phyloP scores from a whole-genome alignment of 371 early-diverging fungal genomes.

The Rhizopus microsporus region DNA sequence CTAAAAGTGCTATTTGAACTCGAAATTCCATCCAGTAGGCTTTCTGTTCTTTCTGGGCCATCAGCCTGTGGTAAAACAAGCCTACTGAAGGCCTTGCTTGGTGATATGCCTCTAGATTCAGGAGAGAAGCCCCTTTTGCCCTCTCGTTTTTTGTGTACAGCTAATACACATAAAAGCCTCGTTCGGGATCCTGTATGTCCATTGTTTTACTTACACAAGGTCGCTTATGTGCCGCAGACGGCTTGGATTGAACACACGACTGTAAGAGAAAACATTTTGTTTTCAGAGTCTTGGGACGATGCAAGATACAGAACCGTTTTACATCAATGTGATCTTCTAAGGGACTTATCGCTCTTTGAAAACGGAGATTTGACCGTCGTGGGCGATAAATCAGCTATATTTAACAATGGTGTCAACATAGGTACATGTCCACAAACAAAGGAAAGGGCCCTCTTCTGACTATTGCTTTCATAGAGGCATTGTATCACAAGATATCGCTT shows the following conservation, averaged over 20 bases:
- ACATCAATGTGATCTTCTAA: slow-evolving; percentile 63
- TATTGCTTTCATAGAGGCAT: slow-evolving; percentile 57
- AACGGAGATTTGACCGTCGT: slow-evolving; percentile 86
- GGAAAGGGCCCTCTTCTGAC: slow-evolving; percentile 54
- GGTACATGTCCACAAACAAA: not conserved
- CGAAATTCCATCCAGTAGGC: slow-evolving; percentile 56
- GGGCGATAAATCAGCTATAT: slow-evolving; percentile 45
- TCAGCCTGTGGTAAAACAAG: slow-evolving; percentile 69
- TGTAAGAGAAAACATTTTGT: slow-evolving; percentile 82
- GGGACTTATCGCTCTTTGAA: slow-evolving; percentile 76
- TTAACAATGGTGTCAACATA: slow-evolving; percentile 1
- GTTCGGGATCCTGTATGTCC: slow-evolving; percentile 18
- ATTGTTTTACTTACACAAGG: slow-evolving; percentile 29
- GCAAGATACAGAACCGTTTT: slow-evolving; percentile 67
- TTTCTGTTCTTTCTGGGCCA: slow-evolving; percentile 65
- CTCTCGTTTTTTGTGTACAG: slow-evolving; percentile 17
- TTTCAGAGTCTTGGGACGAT: slow-evolving; percentile 70
- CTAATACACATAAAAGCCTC: not conserved
- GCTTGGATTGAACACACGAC: slow-evolving; percentile 84
- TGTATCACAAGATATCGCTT: slow-evolving; percentile 69
- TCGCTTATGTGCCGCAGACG: slow-evolving; percentile 75
- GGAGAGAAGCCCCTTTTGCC: slow-evolving; percentile 48
- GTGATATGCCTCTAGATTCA: slow-evolving; percentile 54
- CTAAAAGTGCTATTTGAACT: slow-evolving; percentile 28
- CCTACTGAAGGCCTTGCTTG: slow-evolving; percentile 68